Evolutionary conservation across 257 asterid genomes (phyloP).

Genomic region (Scutellaria baicalensis): DNA sequence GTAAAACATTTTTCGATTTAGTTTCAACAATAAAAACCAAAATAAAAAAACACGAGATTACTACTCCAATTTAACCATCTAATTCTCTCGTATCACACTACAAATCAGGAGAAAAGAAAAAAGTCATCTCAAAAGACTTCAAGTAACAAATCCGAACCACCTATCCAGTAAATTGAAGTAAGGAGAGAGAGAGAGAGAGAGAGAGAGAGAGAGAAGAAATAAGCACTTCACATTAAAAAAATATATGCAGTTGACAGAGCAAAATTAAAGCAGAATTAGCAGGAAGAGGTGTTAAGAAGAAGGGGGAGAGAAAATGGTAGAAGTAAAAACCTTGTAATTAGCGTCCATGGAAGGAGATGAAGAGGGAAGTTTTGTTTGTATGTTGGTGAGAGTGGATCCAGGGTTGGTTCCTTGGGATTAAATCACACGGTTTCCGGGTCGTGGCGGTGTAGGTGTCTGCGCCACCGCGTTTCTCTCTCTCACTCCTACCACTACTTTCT

Average conservation of each 20-base stretch:
- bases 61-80: not conserved
- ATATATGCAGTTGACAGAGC: too few species aligned
- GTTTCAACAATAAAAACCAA: not conserved
- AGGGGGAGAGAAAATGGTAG: conserved; percentile 1
- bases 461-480: conserved; percentile 21
- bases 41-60: not conserved
- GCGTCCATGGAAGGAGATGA: conserved; percentile 11
- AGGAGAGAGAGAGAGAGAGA: too few species aligned
- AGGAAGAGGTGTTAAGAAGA: not conserved
- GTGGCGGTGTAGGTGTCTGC: conserved; percentile 1
- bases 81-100: conserved; percentile 9
- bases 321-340: conserved; percentile 15
- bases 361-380: conserved; percentile 3
- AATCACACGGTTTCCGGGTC: conserved; percentile 17
- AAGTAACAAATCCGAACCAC: conserved; percentile 2
- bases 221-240: conserved; percentile 4
- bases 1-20: not conserved
- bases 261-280: not conserved
- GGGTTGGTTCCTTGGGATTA: not conserved
- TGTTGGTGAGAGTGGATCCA: not conserved
- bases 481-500: not conserved
- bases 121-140: not conserved
- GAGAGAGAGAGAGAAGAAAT: not conserved
- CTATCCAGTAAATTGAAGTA: not conserved
- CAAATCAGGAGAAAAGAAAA: not conserved